These are phyloP conservation scores for Diplodia scrobiculata DNA, from an alignment of 2,329 filamentous ascomycete species.

Conservation along the genomic window DNA sequence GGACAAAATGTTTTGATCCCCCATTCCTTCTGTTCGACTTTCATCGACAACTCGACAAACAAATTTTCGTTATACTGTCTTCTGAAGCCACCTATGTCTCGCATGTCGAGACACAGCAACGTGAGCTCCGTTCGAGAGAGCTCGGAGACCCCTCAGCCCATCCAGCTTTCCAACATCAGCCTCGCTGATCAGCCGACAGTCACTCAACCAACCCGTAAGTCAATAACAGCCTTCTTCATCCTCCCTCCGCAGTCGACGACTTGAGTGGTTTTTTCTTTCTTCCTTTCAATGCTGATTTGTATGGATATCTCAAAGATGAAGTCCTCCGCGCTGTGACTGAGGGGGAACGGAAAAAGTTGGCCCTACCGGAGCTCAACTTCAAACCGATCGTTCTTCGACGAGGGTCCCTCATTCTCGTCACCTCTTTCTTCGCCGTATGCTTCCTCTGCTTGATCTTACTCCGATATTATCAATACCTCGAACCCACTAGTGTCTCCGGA, in stretches of 20 bases:
- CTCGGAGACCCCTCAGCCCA: too few species aligned
- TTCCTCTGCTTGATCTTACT: background rate
- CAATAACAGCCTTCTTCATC: background rate
- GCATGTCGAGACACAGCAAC: too few species aligned
- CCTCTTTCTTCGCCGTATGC: background rate
- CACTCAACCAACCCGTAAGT: background rate
- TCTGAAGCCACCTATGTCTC: background rate
- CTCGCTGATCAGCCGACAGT: background rate
- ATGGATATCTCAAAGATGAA: background rate
- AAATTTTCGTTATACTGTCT: background rate
- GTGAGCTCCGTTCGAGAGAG: too few species aligned
- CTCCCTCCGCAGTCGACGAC: too few species aligned
- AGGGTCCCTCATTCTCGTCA: background rate
- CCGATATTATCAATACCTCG: background rate
- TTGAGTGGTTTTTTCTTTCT: background rate
- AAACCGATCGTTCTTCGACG: background rate
- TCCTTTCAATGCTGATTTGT: background rate
- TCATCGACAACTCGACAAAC: background rate
- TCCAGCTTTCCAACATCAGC: too few species aligned
- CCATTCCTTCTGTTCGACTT: background rate
- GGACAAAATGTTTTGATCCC: background rate
- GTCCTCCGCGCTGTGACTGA: background rate
- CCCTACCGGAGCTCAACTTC: background rate
- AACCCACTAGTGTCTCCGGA: background rate
- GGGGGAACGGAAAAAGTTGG: background rate